These are phyloP conservation scores for Candida rishiriensis DNA, from an alignment of 805 yeast species.

Conservation along the genomic window DNA sequence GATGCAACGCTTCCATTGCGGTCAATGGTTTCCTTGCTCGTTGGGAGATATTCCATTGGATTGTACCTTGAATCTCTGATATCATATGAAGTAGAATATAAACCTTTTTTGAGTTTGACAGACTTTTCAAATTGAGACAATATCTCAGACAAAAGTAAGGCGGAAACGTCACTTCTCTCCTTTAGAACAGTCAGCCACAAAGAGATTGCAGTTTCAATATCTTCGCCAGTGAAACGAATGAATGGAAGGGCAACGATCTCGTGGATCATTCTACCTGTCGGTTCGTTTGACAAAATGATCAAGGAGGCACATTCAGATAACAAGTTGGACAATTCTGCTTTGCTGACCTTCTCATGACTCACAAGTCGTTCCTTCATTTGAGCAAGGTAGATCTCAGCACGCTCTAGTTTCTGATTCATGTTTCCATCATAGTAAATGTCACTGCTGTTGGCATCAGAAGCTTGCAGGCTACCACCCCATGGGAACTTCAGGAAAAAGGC, in stretches of 20 bases:
- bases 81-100: constrained; percentile 58
- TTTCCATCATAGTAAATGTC: constrained; percentile 20
- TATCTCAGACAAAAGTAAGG: constrained; percentile 64
- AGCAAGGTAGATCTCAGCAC: constrained; percentile 8
- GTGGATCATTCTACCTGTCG: constrained; percentile 43
- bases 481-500: constrained; percentile 73
- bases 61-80: constrained; percentile 53
- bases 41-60: constrained; percentile 87
- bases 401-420: constrained; percentile 19
- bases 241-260: constrained; percentile 70
- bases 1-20: constrained; percentile 47
- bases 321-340: constrained; percentile 34
- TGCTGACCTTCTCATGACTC: constrained; percentile 16
- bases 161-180: constrained; percentile 55
- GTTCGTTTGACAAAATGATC: constrained; percentile 33
- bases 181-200: constrained; percentile 78
- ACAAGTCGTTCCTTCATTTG: constrained; percentile 4
- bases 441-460: constrained; percentile 31
- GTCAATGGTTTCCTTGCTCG: constrained; percentile 57
- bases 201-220: constrained; percentile 63
- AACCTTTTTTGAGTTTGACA: constrained; percentile 54
- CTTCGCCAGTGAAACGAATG: constrained; percentile 50
- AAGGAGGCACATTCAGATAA: constrained; percentile 39
- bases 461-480: constrained; percentile 45
- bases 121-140: constrained; percentile 65